These are phyloP conservation scores for Ustilago esculenta DNA, from an alignment of 1,284 basidiomycete species.

Conservation along the genomic window DNA sequence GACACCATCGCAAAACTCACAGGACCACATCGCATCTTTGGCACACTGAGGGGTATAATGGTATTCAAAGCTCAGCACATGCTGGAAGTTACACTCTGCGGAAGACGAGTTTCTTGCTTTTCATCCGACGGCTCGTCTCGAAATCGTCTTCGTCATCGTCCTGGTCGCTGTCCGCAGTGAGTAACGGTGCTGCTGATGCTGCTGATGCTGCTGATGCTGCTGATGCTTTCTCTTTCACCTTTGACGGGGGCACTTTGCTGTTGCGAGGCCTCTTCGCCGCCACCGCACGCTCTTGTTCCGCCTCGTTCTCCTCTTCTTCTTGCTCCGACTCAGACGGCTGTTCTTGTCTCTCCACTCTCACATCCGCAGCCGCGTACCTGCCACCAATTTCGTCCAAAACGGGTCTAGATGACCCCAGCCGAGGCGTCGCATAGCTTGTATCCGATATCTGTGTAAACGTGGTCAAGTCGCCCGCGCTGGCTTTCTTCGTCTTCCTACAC, in stretches of 20 bases:
- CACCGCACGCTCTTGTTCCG: background rate
- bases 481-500: constrained; percentile 74
- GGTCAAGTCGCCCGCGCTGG: constrained; percentile 29
- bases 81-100: constrained; percentile 2
- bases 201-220: no score
- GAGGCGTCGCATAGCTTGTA: constrained; percentile 31
- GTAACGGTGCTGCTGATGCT: background rate
- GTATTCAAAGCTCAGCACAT: no score
- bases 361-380: background rate
- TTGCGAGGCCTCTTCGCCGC: background rate
- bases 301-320: background rate
- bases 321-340: no score
- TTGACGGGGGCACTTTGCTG: background rate
- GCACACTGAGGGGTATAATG: constrained; percentile 1
- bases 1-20: no score
- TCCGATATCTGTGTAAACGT: constrained; percentile 41
- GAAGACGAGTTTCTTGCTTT: constrained; percentile 26
- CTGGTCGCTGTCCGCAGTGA: constrained; percentile 12
- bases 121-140: constrained; percentile 32
- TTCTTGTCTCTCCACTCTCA: background rate
- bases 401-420: background rate
- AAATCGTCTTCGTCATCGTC: constrained; percentile 40
- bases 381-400: background rate
- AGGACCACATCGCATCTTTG: no score
- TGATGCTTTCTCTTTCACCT: background rate